Conservation (phyloP, 2,329 filamentous ascomycete species). For the Sporothrix protearum region DNA sequence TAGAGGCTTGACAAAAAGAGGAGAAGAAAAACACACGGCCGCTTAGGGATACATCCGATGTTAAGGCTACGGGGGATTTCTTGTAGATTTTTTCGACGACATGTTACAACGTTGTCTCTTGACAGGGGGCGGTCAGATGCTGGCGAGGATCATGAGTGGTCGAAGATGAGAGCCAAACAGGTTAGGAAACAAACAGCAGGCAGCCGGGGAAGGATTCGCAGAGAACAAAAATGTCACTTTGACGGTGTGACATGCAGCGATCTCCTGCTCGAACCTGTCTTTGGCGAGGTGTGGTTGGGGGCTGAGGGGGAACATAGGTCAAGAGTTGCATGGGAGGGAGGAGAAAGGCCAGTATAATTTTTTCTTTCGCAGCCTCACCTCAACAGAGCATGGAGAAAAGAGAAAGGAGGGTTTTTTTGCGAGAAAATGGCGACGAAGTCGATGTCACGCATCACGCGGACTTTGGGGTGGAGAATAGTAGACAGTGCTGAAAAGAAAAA, state of each 20-base stretch:
- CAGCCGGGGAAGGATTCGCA: background rate
- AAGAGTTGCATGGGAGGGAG: background rate
- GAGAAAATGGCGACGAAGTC: background rate
- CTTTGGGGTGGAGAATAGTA: background rate
- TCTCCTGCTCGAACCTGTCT: conserved; percentile 2
- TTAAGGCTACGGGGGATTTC: background rate
- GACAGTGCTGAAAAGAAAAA: background rate
- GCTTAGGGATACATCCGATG: conserved; percentile 12
- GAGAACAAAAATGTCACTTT: background rate
- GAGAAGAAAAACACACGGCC: background rate
- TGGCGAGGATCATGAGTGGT: background rate
- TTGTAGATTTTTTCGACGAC: background rate
- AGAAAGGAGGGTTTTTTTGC: background rate
- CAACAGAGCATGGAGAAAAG: background rate
- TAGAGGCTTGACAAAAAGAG: background rate
- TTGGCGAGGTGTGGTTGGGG: background rate
- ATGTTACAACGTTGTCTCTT: background rate
- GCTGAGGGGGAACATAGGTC: background rate
- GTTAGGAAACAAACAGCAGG: background rate
- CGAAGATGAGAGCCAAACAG: background rate
- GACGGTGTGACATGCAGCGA: background rate
- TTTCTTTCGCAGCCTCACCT: too few relatives aligned
- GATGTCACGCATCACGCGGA: background rate
- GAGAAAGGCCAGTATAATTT: too few relatives aligned
- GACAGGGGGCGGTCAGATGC: background rate